Conservation (phyloP, 2,329 filamentous ascomycete species). For the Colletotrichum higginsianum region DNA sequence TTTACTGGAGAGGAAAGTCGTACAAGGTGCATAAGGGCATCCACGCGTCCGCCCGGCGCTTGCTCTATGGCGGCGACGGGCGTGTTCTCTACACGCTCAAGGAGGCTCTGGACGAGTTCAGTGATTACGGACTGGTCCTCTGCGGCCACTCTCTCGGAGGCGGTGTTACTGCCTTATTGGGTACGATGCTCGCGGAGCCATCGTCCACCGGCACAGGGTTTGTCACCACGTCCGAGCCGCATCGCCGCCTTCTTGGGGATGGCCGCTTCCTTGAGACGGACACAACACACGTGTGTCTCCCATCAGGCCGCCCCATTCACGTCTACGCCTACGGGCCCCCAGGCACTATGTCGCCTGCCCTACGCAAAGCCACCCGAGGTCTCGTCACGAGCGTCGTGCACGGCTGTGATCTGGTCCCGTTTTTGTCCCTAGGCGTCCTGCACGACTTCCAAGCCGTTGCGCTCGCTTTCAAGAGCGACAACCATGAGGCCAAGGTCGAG, state of each 20-base stretch:
- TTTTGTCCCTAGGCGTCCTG: slow-evolving; percentile 79
- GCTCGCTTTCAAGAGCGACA: slow-evolving; percentile 80
- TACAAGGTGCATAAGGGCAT: slow-evolving; percentile 84
- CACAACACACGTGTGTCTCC: slow-evolving; percentile 65
- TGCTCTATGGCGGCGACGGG: slow-evolving; percentile 78
- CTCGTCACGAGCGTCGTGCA: slow-evolving; percentile 83
- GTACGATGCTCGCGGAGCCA: slow-evolving; percentile 79
- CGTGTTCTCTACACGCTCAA: slow-evolving; percentile 77
- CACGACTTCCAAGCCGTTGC: slow-evolving; percentile 83
- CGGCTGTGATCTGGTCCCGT: slow-evolving; percentile 81
- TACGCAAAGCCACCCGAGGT: slow-evolving; percentile 79
- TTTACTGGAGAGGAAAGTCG: slow-evolving; percentile 73
- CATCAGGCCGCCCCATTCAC: slow-evolving; percentile 79
- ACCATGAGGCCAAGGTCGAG: slow-evolving; percentile 76
- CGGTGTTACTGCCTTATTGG: slow-evolving; percentile 78
- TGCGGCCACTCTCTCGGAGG: slow-evolving; percentile 80
- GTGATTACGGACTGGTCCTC: slow-evolving; percentile 78
- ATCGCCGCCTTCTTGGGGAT: slow-evolving; percentile 57
- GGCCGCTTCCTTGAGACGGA: slow-evolving; percentile 43
- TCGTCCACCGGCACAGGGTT: slow-evolving; percentile 70
- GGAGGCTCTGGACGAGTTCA: slow-evolving; percentile 75
- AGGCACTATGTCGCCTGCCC: slow-evolving; percentile 78
- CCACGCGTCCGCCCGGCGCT: slow-evolving; percentile 77
- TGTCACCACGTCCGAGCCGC: slow-evolving; percentile 70
- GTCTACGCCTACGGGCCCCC: slow-evolving; percentile 86